Evolutionary conservation across 2,329 filamentous ascomycete species (phyloP).

Genomic region (Fusarium staphyleae): DNA sequence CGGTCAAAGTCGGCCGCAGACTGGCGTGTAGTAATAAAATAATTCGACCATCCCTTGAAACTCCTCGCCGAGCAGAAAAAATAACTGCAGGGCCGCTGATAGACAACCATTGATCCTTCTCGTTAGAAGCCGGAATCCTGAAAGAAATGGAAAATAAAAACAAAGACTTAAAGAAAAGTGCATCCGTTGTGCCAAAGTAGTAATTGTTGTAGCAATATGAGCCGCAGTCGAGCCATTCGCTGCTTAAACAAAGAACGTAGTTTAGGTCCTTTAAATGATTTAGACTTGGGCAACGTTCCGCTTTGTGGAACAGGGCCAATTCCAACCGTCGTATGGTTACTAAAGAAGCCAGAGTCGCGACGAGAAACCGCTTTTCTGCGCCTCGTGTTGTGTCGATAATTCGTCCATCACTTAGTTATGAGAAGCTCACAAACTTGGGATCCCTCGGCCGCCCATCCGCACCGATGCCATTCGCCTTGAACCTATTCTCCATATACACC

Average conservation of each 20-base stretch:
- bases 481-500: constrained; percentile 83
- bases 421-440: constrained; percentile 94
- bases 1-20: constrained; percentile 1
- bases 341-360: neutral
- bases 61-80: constrained; percentile 28
- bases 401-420: constrained; percentile 37
- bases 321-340: neutral
- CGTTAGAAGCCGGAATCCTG: neutral
- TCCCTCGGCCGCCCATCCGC: constrained; percentile 87
- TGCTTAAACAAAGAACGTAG: neutral
- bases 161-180: constrained; percentile 23
- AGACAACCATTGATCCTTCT: constrained; percentile 8
- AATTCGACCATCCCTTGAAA: constrained; percentile 30
- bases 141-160: constrained; percentile 10
- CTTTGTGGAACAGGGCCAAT: neutral
- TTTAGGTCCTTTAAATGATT: neutral
- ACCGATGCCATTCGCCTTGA: constrained; percentile 87
- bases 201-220: neutral
- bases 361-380: constrained; percentile 6
- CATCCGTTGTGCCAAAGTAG: constrained; percentile 32
- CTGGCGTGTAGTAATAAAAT: constrained; percentile 25
- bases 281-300: neutral
- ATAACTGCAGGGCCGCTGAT: constrained; percentile 15
- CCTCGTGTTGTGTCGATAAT: constrained; percentile 2
- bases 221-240: constrained; percentile 6